Evolutionary conservation across 495 filamentous ascomycete species (phyloP).

Genomic region (Copromyces sp.): DNA sequence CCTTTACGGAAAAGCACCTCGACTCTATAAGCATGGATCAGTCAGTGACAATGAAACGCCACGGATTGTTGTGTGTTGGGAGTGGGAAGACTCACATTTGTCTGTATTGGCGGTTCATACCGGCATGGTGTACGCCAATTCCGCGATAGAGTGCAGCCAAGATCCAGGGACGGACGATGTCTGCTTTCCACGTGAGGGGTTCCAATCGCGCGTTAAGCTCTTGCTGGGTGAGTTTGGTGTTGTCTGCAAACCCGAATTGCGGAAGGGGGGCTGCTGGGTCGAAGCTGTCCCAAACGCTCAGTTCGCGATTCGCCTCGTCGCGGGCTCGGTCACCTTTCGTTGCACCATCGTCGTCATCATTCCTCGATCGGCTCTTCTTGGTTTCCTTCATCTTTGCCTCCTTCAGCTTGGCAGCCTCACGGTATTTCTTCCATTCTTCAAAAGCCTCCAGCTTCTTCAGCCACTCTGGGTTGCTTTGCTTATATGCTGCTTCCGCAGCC

Average conservation of each 20-base stretch:
- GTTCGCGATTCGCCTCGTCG: conserved; percentile 29
- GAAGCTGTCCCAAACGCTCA: conserved; percentile 48
- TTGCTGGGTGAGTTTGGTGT: conserved; percentile 35
- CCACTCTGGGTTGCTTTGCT: conserved; percentile 48
- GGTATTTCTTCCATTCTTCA: conserved; percentile 39
- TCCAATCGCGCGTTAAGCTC: conserved; percentile 43
- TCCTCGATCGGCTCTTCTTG: conserved; percentile 24
- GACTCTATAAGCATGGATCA: conserved; percentile 30
- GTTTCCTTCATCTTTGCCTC: conserved; percentile 23
- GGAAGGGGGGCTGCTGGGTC: conserved; percentile 52
- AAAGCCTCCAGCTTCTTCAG: conserved; percentile 41
- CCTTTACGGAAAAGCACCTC: conserved; percentile 68
- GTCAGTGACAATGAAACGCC: conserved; percentile 1
- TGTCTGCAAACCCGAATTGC: conserved; percentile 56
- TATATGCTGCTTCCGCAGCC: conserved; percentile 45
- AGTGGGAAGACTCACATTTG: conserved; percentile 29
- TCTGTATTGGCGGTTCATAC: conserved; percentile 67
- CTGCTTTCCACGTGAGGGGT: conserved; percentile 27
- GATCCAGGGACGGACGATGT: conserved; percentile 36
- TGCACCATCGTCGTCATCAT: conserved; percentile 3
- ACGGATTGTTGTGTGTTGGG: background rate
- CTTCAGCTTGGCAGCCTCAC: conserved; percentile 25
- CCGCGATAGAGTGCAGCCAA: conserved; percentile 50
- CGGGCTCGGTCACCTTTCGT: conserved; percentile 27
- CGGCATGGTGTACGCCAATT: conserved; percentile 67